A percentile compares a stretch with the other conserved stretches of the same genome.
phyloP scores from a whole-genome alignment of 1,139 yeast genomes.

The Blastobotrys buckinghamii region DNA sequence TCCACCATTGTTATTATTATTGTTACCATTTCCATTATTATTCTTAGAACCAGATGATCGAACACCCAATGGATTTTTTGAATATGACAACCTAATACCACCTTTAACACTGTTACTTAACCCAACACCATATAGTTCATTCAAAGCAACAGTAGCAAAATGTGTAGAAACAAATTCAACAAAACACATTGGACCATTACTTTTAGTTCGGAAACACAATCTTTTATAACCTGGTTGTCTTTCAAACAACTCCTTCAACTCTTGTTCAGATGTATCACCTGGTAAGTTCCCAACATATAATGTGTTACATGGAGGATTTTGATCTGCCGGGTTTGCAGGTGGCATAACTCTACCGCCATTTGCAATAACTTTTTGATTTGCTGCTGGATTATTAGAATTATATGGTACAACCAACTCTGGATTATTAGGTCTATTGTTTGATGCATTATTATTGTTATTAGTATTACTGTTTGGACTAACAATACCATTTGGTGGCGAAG shows the following conservation, averaged over 20 bases:
- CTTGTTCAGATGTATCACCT: constrained; percentile 94
- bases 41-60: constrained; percentile 34
- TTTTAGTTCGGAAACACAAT: constrained; percentile 67
- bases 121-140: constrained; percentile 85
- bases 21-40: no score
- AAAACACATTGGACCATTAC: constrained; percentile 94
- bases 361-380: constrained; percentile 32
- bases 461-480: neutral
- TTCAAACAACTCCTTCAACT: constrained; percentile 77
- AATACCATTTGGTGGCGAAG: neutral
- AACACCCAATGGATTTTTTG: constrained; percentile 95
- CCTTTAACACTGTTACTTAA: constrained; percentile 69
- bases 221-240: constrained; percentile 91
- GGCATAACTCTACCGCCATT: constrained; percentile 59
- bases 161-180: constrained; percentile 97
- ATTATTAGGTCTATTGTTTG: constrained; percentile 14
- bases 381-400: constrained; percentile 31
- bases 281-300: constrained; percentile 95
- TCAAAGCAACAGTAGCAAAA: constrained; percentile 87
- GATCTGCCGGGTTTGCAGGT: constrained; percentile 98
- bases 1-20: neutral
- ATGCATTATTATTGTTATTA: neutral
- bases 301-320: constrained; percentile 97
- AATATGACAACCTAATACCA: constrained; percentile 87
- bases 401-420: constrained; percentile 29